Percentiles rank a stretch among this genome's conserved stretches.
Evolutionary conservation across 2,329 filamentous ascomycete genomes (phyloP).

Genomic region (Nigrospora sphaerica): DNA sequence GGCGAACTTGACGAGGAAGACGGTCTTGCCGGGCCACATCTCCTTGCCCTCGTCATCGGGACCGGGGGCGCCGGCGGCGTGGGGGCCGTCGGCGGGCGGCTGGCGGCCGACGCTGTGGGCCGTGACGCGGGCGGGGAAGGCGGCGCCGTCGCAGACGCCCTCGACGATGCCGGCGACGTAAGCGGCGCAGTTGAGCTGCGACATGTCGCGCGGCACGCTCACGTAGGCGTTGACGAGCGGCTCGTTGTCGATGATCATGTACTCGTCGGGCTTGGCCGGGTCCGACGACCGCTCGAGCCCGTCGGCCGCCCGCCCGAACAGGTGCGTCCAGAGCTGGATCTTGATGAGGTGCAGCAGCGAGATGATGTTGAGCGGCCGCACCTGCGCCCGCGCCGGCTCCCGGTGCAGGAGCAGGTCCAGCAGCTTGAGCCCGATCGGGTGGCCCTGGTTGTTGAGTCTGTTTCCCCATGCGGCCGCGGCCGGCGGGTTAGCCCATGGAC

Average conservation of each 20-base stretch:
- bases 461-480: not conserved
- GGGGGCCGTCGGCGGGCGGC: slow-evolving; percentile 44
- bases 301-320: slow-evolving; percentile 87
- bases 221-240: slow-evolving; percentile 93
- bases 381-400: slow-evolving; percentile 61
- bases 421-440: slow-evolving; percentile 87
- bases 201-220: slow-evolving; percentile 90
- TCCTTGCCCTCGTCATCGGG: slow-evolving; percentile 41
- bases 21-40: slow-evolving; percentile 94
- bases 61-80: slow-evolving; percentile 46
- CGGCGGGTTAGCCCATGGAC: slow-evolving; percentile 1
- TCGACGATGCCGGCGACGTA: slow-evolving; percentile 94
- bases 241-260: slow-evolving; percentile 99
- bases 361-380: slow-evolving; percentile 80
- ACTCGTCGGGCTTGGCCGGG: slow-evolving; percentile 81
- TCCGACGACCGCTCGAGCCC: slow-evolving; percentile 83
- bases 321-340: slow-evolving; percentile 82
- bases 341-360: slow-evolving; percentile 93
- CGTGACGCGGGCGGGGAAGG: slow-evolving; percentile 81
- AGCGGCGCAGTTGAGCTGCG: slow-evolving; percentile 90
- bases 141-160: slow-evolving; percentile 88
- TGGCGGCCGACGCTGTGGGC: slow-evolving; percentile 68
- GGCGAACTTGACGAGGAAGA: slow-evolving; percentile 90
- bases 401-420: slow-evolving; percentile 92
- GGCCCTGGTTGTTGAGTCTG: slow-evolving; percentile 85